These are phyloP conservation scores for Ogataea sp. DNA, from an alignment of 805 yeast genomes.

Conservation along the genomic window DNA sequence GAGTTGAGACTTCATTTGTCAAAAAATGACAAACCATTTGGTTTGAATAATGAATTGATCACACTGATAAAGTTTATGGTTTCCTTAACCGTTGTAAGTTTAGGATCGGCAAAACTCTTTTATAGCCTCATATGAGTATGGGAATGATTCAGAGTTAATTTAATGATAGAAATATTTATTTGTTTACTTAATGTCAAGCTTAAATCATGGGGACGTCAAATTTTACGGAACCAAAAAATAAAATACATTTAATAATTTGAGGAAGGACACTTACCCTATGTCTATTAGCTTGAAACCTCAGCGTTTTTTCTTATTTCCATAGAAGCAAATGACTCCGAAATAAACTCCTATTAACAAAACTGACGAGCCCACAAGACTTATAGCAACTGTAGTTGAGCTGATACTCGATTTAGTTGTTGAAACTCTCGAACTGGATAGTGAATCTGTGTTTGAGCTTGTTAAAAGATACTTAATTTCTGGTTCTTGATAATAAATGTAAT, in stretches of 20 bases:
- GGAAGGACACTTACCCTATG: no score
- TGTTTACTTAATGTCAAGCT: no score
- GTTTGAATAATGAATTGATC: background rate
- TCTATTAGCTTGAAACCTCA: background rate
- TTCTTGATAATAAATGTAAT: background rate
- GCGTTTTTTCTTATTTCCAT: background rate
- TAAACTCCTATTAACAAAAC: background rate
- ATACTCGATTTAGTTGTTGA: background rate
- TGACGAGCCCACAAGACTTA: background rate
- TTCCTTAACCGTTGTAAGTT: background rate
- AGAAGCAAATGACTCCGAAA: background rate
- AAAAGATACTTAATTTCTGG: background rate
- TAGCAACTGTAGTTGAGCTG: background rate
- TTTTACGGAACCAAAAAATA: no score
- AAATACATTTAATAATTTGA: no score
- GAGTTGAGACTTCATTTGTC: background rate
- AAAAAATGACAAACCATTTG: background rate
- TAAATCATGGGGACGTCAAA: no score
- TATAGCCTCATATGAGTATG: background rate
- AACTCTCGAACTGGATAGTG: background rate
- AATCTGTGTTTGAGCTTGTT: background rate
- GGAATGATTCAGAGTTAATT: background rate
- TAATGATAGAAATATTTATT: background rate
- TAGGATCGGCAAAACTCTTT: background rate
- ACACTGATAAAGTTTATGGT: background rate